These are phyloP conservation scores for Exophiala alcalophila DNA, from an alignment of 2,329 filamentous ascomycete species.

Conservation along the genomic window DNA sequence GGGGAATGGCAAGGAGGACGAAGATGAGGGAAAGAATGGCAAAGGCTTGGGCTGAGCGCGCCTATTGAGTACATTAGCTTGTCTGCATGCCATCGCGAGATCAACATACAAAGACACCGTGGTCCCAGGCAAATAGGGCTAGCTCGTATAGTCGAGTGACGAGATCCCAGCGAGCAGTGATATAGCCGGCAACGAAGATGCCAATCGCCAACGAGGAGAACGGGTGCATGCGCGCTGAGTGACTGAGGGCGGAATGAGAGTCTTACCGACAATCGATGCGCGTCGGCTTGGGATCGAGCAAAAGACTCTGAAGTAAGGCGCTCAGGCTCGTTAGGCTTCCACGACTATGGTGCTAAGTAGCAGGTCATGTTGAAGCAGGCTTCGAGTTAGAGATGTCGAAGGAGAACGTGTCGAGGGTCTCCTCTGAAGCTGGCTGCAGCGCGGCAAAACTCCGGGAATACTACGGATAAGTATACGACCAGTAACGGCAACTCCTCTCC, in stretches of 20 bases:
- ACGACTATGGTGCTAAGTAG: too few relatives aligned
- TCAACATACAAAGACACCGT: conserved; percentile 83
- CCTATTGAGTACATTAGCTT: conserved; percentile 50
- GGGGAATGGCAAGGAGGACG: conserved; percentile 76
- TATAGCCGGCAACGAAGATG: conserved; percentile 99
- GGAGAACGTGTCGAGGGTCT: too few relatives aligned
- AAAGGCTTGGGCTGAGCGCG: conserved; percentile 82
- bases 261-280: too few relatives aligned
- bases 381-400: too few relatives aligned
- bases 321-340: too few relatives aligned
- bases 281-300: too few relatives aligned
- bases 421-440: too few relatives aligned
- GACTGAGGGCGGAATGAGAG: not conserved
- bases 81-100: not conserved
- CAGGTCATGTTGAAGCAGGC: too few relatives aligned
- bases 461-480: too few relatives aligned
- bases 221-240: conserved; percentile 70
- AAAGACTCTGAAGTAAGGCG: too few relatives aligned
- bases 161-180: conserved; percentile 97
- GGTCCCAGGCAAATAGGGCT: conserved; percentile 94
- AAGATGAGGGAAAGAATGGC: conserved; percentile 79
- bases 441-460: too few relatives aligned
- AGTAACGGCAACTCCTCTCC: too few relatives aligned
- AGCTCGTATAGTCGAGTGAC: conserved; percentile 96
- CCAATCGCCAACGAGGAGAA: conserved; percentile 93